A percentile compares a stretch with the other conserved stretches of the same genome.
phyloP scores from a whole-genome alignment of 139 green algal genomes.

The Chlorella vulgaris region DNA sequence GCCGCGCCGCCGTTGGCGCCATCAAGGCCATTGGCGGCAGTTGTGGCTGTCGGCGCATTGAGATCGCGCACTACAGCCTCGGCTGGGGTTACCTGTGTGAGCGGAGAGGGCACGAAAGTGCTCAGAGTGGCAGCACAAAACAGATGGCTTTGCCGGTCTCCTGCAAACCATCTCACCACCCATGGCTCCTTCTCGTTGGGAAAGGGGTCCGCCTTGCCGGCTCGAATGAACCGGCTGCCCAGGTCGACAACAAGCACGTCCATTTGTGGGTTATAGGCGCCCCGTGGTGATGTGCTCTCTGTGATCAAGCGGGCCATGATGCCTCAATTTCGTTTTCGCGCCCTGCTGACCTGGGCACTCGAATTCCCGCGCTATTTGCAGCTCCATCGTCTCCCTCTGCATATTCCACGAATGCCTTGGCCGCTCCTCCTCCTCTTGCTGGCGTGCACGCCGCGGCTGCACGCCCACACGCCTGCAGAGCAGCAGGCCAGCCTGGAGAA shows the following conservation, averaged over 20 bases:
- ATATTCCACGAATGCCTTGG: background rate
- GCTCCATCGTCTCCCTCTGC: no score
- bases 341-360: no score
- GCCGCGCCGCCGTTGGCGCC: constrained; percentile 1
- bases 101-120: background rate
- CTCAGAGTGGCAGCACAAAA: background rate
- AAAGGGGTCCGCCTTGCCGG: constrained; percentile 62
- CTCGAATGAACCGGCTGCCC: constrained; percentile 71
- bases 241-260: constrained; percentile 63
- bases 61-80: background rate
- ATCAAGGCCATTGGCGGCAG: background rate
- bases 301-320: no score
- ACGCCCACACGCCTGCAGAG: background rate
- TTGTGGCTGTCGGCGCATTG: background rate
- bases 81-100: background rate
- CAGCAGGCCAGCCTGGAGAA: constrained; percentile 3
- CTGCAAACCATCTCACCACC: constrained; percentile 39
- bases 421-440: background rate
- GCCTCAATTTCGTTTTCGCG: no score
- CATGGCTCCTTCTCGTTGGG: constrained; percentile 68
- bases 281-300: background rate
- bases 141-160: background rate
- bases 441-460: background rate
- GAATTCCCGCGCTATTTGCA: no score
- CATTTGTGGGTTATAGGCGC: background rate